Evolutionary conservation across 2,329 filamentous ascomycete species (phyloP), one percentile per base, ranked within the genome.

Genomic region (Aplosporella prunicola): DNA sequence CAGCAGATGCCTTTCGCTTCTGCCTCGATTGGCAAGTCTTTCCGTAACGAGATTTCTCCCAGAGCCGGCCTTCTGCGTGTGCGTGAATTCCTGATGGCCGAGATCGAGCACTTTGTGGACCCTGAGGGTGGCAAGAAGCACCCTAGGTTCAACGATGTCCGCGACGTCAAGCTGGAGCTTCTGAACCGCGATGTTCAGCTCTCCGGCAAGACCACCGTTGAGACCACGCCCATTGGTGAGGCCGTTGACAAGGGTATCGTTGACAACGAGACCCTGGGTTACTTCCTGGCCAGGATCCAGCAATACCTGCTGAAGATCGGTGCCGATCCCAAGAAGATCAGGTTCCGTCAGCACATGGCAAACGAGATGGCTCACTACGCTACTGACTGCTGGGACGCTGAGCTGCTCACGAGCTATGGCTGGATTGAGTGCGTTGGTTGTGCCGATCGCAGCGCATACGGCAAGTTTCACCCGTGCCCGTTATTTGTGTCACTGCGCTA

Each of bases 391-490:
- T 96, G 91, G 91, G 91, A 98, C 62, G 89, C 87, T 10, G 88
- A 95, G 62, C 69, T 98, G 39, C 70, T 82, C 45, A 96, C 85
- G 41, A 88, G 82, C 44, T 88, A 88, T 53, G 91, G 91, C 58
- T 98, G 91, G 91, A 84, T 96, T 45, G 91, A 98, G 69, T 96
- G 89, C 60, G 89, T 96, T 53, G 91, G 91, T 45, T 96, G 91
- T 61, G 91, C 91, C 43, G 89, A 95, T 60, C 78, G 91, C 52
- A 93, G 84, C 57, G 91, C 91, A 14, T 98, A 94, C 61, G 91
- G 98, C 63, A 20, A 20, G 38, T 39, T 32, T 27, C 28, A 39
- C 29, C 30, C 29, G 23, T 20, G 20, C 62, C 96, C 58, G 82
- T 77, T 23, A 88, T 95, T 8, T 91, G 96, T 64, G 80, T 82